Conservation (phyloP, 2,329 filamentous ascomycete species). For the Talaromyces sp. region DNA sequence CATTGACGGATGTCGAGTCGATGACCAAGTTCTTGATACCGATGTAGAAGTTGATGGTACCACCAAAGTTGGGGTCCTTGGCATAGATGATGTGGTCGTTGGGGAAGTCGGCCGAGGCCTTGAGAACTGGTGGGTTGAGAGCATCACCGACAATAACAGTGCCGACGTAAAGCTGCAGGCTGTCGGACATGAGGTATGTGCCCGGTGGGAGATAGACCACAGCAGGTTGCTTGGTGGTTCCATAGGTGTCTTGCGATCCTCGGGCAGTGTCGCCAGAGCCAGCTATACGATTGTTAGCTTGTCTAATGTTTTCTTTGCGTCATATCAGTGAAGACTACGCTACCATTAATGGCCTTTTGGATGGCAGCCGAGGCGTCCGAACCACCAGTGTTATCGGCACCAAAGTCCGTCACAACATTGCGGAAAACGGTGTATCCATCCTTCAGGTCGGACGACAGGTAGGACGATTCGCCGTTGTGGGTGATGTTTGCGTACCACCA, state of each 20-base stretch:
- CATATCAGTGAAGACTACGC: neutral
- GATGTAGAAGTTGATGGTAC: conserved; percentile 27
- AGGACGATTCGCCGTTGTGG: conserved; percentile 26
- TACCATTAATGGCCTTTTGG: conserved; percentile 26
- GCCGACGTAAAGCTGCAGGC: conserved; percentile 23
- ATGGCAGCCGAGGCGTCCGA: conserved; percentile 24
- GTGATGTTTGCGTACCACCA: conserved; percentile 24
- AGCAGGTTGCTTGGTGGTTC: conserved; percentile 24
- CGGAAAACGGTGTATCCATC: conserved; percentile 30
- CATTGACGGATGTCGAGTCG: conserved; percentile 22
- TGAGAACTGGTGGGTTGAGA: conserved; percentile 23
- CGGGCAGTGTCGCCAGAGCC: conserved; percentile 21
- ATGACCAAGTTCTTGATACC: conserved; percentile 28
- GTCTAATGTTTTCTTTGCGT: neutral
- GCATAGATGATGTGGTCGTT: conserved; percentile 26
- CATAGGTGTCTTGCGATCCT: conserved; percentile 19
- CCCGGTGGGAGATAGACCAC: conserved; percentile 26
- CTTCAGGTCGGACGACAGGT: conserved; percentile 19
- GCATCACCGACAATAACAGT: conserved; percentile 30
- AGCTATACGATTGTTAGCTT: conserved; percentile 10
- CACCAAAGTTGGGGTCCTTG: conserved; percentile 15
- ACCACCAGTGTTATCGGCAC: conserved; percentile 28
- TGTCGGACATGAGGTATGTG: conserved; percentile 20
- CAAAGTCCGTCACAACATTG: conserved; percentile 30
- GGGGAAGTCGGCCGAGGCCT: conserved; percentile 19